Base-by-base conservation (phyloP, 2,329 filamentous ascomycete genomes). In the Exophiala oligosperma region DNA sequence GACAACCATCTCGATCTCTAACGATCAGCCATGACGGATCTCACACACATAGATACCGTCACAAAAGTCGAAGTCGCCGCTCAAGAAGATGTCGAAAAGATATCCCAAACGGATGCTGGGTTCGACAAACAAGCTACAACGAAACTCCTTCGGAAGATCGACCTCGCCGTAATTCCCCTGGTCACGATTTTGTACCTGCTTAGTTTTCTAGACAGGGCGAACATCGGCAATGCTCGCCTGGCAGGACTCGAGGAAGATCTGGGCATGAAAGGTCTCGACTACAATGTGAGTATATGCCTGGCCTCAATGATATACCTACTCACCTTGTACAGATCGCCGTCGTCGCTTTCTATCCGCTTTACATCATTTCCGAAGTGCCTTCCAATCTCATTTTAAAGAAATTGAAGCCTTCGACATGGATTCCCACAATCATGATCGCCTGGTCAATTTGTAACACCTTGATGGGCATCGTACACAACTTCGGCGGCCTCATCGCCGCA, bases 121-220 rank as follows among this genome's bases (percentile, higher is more conserved):
- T 72, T 69, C 47, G 64, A 60, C 24, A 11, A 53, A 14, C 59
- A 64, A 41, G 59, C 72, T 4, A 52, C 60, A 21, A 44, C 63
- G 4, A 49, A 69, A 41, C 53, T 74, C 24, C 48, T 52, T 21
- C 26, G 60, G 54, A 70, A 71, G 58, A 69, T 73, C 12, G 64
- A 71, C 8, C 69, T 68, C 50, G 75, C 70, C 1, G 76, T 77
- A 49, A 69, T 78, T 9, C 74, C 74, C 0, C 71, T 76, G 32
- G 66, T 77, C 14, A 68, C 76, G 8, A 59, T 74, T 28, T 59
- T 77, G n/a, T 93, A 92, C 69, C 78, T 92, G n/a, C 85, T 92
- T 64, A 79, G 9, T 73, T 91, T 59, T 71, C 71, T 28, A 56
- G 77, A 80, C 59, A 70, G 77, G 28, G 72, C 74, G 55, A 76